Conservation (phyloP, 306 rosid species). For the Cucurbita moschata region DNA sequence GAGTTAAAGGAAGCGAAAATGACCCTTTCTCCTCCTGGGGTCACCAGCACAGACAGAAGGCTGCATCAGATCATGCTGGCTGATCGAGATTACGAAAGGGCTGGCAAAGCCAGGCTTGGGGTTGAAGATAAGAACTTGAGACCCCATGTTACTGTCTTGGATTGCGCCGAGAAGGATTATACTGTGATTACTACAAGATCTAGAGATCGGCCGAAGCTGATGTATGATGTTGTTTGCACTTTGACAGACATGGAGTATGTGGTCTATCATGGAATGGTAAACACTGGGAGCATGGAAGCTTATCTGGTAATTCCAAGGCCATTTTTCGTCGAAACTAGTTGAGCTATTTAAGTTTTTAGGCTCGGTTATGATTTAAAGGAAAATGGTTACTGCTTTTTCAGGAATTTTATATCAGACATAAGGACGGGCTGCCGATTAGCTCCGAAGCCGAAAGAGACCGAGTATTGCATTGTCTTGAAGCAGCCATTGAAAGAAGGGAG, state of each 20-base stretch:
- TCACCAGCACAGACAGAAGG: conserved; percentile 68
- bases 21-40: conserved; percentile 59
- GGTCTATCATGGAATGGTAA: conserved; percentile 76
- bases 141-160: conserved; percentile 50
- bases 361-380: neutral
- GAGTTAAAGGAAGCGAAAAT: conserved; percentile 61
- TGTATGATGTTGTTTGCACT: conserved; percentile 91
- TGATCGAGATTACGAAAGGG: conserved; percentile 78
- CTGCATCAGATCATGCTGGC: conserved; percentile 95
- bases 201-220: conserved; percentile 73
- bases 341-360: neutral
- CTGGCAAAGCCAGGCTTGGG: conserved; percentile 25
- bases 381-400: conserved; percentile 5
- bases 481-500: conserved; percentile 88
- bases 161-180: conserved; percentile 76
- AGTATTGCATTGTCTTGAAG: conserved; percentile 77
- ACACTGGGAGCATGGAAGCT: conserved; percentile 58
- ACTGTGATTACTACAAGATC: conserved; percentile 66
- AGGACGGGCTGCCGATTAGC: conserved; percentile 78
- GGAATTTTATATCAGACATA: conserved; percentile 88
- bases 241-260: conserved; percentile 94
- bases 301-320: conserved; percentile 42
- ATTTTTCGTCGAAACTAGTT: neutral
- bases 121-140: conserved; percentile 32
- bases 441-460: conserved; percentile 87